phyloP scores from a whole-genome alignment of 768 basidiomycete species.

The Termitomyces sp. region DNA sequence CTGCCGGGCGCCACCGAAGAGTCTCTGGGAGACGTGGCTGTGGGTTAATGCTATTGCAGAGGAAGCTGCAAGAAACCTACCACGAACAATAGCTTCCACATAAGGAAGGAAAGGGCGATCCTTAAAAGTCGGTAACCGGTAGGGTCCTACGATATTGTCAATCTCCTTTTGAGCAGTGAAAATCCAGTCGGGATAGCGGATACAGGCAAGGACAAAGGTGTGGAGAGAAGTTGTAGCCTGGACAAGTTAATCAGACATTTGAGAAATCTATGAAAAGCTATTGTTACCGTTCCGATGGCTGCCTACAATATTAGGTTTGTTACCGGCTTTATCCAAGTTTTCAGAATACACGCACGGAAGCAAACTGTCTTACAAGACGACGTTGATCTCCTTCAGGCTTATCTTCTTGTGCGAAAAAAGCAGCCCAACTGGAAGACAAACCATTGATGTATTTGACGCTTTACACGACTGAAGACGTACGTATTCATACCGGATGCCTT shows the following conservation, averaged over 20 bases:
- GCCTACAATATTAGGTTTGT: not conserved
- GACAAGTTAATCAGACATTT: no score
- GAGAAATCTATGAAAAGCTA: no score
- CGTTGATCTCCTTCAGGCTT: not conserved
- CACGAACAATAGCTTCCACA: not conserved
- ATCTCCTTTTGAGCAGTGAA: not conserved
- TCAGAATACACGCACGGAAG: not conserved
- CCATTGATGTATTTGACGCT: not conserved
- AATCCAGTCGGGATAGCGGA: not conserved
- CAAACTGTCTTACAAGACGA: not conserved
- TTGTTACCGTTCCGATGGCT: not conserved
- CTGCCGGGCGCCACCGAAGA: not conserved
- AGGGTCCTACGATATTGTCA: not conserved
- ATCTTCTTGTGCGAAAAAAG: not conserved
- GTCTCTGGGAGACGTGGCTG: not conserved
- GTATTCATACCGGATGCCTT: not conserved
- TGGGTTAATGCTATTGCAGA: not conserved
- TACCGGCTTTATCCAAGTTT: no score
- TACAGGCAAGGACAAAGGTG: not conserved
- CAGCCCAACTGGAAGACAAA: not conserved
- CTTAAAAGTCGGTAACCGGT: not conserved
- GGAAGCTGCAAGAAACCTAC: not conserved
- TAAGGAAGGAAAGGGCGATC: not conserved
- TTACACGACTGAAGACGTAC: not conserved
- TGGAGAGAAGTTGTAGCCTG: not conserved